phyloP scores from a whole-genome alignment of 1,284 basidiomycete genomes.

The Cutaneotrichosporon arboriforme region DNA sequence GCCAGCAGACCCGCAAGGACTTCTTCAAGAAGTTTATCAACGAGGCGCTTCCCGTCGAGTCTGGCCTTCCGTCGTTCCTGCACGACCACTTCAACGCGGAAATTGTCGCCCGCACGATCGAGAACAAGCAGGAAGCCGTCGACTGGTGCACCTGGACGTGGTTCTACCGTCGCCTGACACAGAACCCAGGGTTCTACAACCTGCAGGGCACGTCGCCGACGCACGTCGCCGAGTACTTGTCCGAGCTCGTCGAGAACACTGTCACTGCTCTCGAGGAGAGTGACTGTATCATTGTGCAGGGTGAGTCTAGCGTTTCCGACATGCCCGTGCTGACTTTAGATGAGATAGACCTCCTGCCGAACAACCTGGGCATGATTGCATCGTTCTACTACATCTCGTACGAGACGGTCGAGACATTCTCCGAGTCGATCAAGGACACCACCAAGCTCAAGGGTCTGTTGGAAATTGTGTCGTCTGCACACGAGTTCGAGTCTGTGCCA shows the following conservation, averaged over 20 bases:
- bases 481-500: slow-evolving; percentile 91
- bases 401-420: slow-evolving; percentile 94
- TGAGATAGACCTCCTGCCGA: slow-evolving; percentile 84
- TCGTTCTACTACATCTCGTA: slow-evolving; percentile 64
- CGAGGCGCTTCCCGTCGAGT: slow-evolving; percentile 96
- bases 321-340: slow-evolving; percentile 52
- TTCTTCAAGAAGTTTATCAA: slow-evolving; percentile 98
- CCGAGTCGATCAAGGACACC: slow-evolving; percentile 85
- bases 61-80: slow-evolving; percentile 75
- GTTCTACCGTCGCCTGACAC: slow-evolving; percentile 93
- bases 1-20: slow-evolving; percentile 92
- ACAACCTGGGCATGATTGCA: slow-evolving; percentile 95
- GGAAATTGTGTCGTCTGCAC: slow-evolving; percentile 91
- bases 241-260: slow-evolving; percentile 91
- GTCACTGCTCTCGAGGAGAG: slow-evolving; percentile 84
- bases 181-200: slow-evolving; percentile 84
- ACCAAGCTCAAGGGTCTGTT: slow-evolving; percentile 97
- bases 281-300: slow-evolving; percentile 85
- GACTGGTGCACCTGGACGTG: slow-evolving; percentile 54
- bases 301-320: slow-evolving; percentile 49
- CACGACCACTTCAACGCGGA: slow-evolving; percentile 99
- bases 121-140: slow-evolving; percentile 93
- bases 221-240: slow-evolving; percentile 88
- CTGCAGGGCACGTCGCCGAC: slow-evolving; percentile 88
- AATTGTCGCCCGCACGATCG: slow-evolving; percentile 96